Conservation (phyloP, 805 yeast genomes). For the Pichia kluyveri region DNA sequence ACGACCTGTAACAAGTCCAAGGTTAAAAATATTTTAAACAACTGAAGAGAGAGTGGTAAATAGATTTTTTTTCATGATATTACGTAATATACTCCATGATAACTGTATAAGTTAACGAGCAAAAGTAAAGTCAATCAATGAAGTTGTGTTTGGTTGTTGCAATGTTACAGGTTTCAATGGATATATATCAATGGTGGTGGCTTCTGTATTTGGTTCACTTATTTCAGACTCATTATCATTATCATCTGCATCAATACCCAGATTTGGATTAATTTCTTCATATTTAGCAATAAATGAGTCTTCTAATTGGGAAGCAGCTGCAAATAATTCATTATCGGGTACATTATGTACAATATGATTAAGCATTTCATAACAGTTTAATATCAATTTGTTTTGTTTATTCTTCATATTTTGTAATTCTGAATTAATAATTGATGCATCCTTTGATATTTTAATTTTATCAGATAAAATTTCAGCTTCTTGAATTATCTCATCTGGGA, state of each 20-base stretch:
- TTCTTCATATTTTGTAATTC: neutral
- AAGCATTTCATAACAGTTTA: slow-evolving; percentile 1
- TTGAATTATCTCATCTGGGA: slow-evolving; percentile 18
- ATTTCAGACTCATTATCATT: neutral
- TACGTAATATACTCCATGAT: too few relatives aligned
- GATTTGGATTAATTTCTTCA: neutral
- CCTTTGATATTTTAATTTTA: slow-evolving; percentile 2
- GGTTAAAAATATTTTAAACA: too few relatives aligned
- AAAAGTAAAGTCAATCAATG: neutral
- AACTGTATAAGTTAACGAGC: neutral
- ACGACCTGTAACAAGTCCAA: too few relatives aligned
- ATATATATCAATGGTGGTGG: neutral
- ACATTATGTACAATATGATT: slow-evolving; percentile 1
- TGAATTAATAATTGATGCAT: neutral
- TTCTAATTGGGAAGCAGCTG: neutral
- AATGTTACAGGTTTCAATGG: neutral
- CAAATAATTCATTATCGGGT: neutral
- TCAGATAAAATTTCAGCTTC: slow-evolving; percentile 23
- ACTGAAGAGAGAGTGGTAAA: too few relatives aligned
- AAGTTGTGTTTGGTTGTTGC: neutral
- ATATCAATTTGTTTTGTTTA: neutral
- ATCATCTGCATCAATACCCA: neutral
- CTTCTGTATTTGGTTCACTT: neutral
- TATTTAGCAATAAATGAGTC: slow-evolving; percentile 1
- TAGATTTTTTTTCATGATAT: too few relatives aligned